phyloP scores from a whole-genome alignment of 352 stramenopile species.

The Globisporangium cederbergense region DNA sequence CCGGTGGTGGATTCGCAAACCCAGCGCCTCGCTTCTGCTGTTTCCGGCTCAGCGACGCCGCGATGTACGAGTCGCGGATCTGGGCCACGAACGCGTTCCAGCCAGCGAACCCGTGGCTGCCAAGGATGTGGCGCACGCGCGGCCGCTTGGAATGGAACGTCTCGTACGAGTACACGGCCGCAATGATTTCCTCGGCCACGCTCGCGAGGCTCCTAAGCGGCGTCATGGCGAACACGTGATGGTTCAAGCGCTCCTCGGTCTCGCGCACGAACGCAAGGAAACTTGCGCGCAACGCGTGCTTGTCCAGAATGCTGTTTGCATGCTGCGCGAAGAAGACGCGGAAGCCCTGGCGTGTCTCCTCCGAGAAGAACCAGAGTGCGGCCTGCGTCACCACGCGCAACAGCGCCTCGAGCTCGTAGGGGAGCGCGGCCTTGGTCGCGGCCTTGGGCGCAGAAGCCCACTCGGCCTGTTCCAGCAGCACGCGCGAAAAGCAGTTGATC shows the following conservation, averaged over 20 bases:
- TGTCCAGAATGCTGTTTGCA: slow-evolving; percentile 31
- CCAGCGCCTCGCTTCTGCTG: neutral
- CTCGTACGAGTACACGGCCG: slow-evolving; percentile 53
- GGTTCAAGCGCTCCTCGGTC: slow-evolving; percentile 42
- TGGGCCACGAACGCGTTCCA: slow-evolving; percentile 61
- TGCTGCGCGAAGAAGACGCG: slow-evolving; percentile 41
- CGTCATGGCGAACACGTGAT: slow-evolving; percentile 40
- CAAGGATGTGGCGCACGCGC: slow-evolving; percentile 45
- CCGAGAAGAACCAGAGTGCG: slow-evolving; percentile 49
- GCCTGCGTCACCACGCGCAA: slow-evolving; percentile 37
- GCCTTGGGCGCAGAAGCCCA: slow-evolving; percentile 3
- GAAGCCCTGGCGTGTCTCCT: slow-evolving; percentile 38
- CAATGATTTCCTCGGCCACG: slow-evolving; percentile 60
- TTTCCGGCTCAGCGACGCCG: neutral
- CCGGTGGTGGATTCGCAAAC: neutral
- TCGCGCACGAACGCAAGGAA: slow-evolving; percentile 44
- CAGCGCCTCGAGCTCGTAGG: slow-evolving; percentile 36
- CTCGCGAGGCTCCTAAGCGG: slow-evolving; percentile 36
- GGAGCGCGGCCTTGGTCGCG: slow-evolving; percentile 4
- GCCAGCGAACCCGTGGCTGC: slow-evolving; percentile 44
- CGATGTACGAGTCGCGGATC: slow-evolving; percentile 63
- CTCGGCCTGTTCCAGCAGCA: slow-evolving; percentile 39
- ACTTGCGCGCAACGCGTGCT: slow-evolving; percentile 35
- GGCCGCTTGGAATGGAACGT: slow-evolving; percentile 40
- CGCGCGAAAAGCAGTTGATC: slow-evolving; percentile 42